Conservation (phyloP, 305 asterid genomes). For the Coffea humblotiana region DNA sequence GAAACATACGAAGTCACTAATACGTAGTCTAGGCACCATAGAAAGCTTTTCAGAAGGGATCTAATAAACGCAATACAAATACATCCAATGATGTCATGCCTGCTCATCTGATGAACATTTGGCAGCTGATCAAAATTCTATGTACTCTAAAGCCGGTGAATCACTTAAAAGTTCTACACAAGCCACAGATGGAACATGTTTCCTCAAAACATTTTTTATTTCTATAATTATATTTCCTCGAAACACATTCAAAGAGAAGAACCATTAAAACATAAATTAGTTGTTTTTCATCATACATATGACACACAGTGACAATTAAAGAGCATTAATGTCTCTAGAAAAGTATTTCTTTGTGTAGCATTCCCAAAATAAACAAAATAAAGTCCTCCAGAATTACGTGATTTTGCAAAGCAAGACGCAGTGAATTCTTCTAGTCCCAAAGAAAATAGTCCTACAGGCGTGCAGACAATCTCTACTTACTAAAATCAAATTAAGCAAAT, state of each 20-base stretch:
- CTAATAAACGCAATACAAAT: neutral
- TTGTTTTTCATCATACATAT: neutral
- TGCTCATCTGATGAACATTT: neutral
- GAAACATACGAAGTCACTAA: neutral
- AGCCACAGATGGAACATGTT: neutral
- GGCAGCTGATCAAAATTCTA: neutral
- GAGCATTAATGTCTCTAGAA: neutral
- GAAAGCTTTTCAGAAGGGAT: neutral
- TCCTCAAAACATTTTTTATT: too few relatives aligned
- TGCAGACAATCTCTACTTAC: neutral
- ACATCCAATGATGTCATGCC: neutral
- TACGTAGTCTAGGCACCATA: neutral
- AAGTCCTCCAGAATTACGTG: neutral
- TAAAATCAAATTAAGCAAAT: neutral
- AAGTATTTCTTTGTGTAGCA: neutral
- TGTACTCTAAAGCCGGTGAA: neutral
- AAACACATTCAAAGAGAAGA: too few relatives aligned
- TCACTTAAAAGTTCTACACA: neutral
- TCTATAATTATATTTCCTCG: too few relatives aligned
- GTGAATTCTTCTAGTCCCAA: neutral
- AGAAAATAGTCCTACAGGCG: neutral
- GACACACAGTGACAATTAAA: neutral
- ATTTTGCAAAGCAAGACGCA: neutral
- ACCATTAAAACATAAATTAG: neutral
- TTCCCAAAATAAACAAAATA: neutral